Conservation (phyloP, 2,329 filamentous ascomycete genomes). For the Didymella exigua region DNA sequence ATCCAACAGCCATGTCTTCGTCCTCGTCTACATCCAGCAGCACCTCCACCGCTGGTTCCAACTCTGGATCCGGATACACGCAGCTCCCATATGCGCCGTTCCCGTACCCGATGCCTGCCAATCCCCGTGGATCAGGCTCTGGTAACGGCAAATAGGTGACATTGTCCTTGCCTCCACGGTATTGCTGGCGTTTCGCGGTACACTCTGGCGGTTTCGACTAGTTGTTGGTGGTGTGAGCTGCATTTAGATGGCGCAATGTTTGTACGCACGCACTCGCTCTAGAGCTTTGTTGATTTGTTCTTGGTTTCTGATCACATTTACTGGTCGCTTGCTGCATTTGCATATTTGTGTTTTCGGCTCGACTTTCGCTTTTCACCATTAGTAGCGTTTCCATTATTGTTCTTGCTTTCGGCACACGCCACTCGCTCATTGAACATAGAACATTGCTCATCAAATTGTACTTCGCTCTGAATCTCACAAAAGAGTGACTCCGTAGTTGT, state of each 20-base stretch:
- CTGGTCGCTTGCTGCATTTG: conserved; percentile 7
- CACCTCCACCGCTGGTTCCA: conserved; percentile 40
- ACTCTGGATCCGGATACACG: conserved; percentile 33
- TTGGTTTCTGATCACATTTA: not conserved
- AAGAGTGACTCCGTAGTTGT: not conserved
- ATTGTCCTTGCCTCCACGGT: not conserved
- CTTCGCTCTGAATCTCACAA: not conserved
- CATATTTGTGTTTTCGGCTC: not conserved
- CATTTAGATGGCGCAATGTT: not conserved
- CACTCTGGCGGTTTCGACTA: not conserved
- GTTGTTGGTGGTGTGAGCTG: not conserved
- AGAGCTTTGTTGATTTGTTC: not conserved
- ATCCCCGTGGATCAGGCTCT: conserved; percentile 28
- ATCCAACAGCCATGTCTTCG: conserved; percentile 39
- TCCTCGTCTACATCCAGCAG: conserved; percentile 38
- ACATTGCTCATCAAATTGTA: not conserved
- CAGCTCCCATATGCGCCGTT: conserved; percentile 47
- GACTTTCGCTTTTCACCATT: conserved; percentile 6
- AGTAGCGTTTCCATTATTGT: not conserved
- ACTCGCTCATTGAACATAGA: not conserved
- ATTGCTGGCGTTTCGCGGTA: not conserved
- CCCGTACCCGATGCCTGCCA: conserved; percentile 45
- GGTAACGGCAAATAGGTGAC: conserved; percentile 25
- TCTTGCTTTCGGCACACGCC: not conserved
- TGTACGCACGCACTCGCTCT: not conserved